These are phyloP conservation scores for Curvularia sp. DNA, from an alignment of 2,329 filamentous ascomycete genomes.

Conservation along the genomic window DNA sequence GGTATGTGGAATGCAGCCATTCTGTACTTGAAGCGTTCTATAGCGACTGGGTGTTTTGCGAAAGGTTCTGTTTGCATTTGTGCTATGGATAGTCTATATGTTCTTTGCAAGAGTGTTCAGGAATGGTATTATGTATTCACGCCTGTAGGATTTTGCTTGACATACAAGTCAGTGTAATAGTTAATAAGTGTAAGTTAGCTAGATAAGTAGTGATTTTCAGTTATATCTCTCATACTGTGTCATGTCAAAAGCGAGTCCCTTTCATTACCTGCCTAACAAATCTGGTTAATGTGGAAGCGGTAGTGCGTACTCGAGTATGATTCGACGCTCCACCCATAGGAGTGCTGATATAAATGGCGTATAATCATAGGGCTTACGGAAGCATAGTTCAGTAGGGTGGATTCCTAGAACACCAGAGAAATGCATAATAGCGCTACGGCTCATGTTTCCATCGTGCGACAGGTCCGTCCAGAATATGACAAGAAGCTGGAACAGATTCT, in stretches of 20 bases:
- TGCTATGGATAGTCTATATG: too few relatives aligned
- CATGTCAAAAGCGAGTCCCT: too few relatives aligned
- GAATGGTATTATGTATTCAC: too few relatives aligned
- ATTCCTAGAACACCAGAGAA: constrained; percentile 19
- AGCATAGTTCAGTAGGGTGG: constrained; percentile 12
- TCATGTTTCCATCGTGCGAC: constrained; percentile 12
- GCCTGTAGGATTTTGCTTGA: too few relatives aligned
- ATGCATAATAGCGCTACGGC: constrained; percentile 10
- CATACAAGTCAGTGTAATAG: too few relatives aligned
- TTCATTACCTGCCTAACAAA: too few relatives aligned
- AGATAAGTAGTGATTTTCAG: too few relatives aligned
- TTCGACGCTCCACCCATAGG: constrained; percentile 10
- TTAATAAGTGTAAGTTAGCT: too few relatives aligned
- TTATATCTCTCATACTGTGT: too few relatives aligned
- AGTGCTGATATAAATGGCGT: constrained; percentile 15
- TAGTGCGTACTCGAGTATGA: constrained; percentile 17
- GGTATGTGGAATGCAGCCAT: not conserved
- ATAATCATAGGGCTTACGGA: constrained; percentile 13
- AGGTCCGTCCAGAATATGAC: constrained; percentile 20
- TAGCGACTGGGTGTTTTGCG: not conserved
- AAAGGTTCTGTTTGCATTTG: too few relatives aligned
- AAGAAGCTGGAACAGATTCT: constrained; percentile 19
- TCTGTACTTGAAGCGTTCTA: not conserved
- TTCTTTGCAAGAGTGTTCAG: too few relatives aligned
- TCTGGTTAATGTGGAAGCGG: constrained; percentile 7